Conservation (phyloP, 2,329 filamentous ascomycete species). For the Penicillium expansum region DNA sequence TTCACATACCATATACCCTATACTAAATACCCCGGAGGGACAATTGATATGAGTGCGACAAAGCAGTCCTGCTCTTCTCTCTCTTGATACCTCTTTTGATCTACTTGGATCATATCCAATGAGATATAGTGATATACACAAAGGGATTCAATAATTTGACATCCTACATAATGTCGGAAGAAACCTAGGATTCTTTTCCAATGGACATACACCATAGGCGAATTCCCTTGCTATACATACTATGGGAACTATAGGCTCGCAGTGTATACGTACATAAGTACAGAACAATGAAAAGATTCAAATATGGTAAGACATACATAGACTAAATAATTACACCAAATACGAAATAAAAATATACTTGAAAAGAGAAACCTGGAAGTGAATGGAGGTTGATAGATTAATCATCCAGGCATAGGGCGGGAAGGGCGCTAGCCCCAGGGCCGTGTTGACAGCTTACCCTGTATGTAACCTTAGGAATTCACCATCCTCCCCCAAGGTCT, state of each 20-base stretch:
- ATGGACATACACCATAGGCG: neutral
- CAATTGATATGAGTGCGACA: neutral
- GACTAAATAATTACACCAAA: neutral
- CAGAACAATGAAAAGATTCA: neutral
- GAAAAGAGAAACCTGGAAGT: neutral
- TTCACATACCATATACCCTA: neutral
- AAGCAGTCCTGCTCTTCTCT: neutral
- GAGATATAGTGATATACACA: neutral
- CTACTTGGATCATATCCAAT: neutral
- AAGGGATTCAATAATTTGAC: neutral
- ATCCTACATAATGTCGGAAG: neutral
- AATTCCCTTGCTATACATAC: neutral
- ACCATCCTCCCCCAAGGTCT: slow-evolving; percentile 5
- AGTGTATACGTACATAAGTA: neutral
- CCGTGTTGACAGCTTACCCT: slow-evolving; percentile 36
- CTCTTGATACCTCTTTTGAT: neutral
- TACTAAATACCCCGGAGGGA: neutral
- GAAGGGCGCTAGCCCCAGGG: slow-evolving; percentile 27
- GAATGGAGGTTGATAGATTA: slow-evolving; percentile 5
- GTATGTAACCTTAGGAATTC: slow-evolving; percentile 8
- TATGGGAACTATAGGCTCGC: neutral
- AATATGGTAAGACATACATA: neutral
- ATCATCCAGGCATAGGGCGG: slow-evolving; percentile 9
- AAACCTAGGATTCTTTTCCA: neutral
- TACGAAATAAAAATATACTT: neutral